Conservation (phyloP, 208 protist species). For the Leishmania amazonensis region DNA sequence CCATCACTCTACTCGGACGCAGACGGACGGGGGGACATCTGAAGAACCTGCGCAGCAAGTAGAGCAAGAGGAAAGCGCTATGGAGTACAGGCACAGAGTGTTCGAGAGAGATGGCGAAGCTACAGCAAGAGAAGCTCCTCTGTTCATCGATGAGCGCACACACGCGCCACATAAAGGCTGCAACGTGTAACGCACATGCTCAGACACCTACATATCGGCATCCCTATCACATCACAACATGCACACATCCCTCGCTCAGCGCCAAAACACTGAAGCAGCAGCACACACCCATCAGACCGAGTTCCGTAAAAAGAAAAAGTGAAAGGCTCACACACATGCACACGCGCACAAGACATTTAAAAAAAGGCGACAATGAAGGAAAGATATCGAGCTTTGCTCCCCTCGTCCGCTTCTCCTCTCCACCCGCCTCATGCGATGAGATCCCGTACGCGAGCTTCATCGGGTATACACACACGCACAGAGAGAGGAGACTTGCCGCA, state of each 20-base stretch:
- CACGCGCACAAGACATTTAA: background rate
- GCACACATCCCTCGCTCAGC: background rate
- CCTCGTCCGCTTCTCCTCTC: background rate
- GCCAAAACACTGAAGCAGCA: background rate
- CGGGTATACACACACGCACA: background rate
- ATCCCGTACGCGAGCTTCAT: background rate
- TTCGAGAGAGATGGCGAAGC: background rate
- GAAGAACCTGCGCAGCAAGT: background rate
- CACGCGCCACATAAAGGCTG: background rate
- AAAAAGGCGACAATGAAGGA: background rate
- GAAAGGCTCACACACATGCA: background rate
- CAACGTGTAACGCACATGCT: background rate
- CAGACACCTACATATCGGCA: background rate
- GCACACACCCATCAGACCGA: background rate
- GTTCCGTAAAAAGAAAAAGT: background rate
- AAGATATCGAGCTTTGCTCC: background rate
- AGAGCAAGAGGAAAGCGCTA: background rate
- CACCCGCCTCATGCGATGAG: background rate
- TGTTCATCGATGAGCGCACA: background rate
- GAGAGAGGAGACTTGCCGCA: background rate
- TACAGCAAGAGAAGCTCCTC: background rate
- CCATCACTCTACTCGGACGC: background rate
- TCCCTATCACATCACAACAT: background rate
- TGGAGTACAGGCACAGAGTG: background rate
- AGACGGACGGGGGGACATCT: background rate